Base-by-base conservation (phyloP, 805 yeast species). In the Candida piceae region DNA sequence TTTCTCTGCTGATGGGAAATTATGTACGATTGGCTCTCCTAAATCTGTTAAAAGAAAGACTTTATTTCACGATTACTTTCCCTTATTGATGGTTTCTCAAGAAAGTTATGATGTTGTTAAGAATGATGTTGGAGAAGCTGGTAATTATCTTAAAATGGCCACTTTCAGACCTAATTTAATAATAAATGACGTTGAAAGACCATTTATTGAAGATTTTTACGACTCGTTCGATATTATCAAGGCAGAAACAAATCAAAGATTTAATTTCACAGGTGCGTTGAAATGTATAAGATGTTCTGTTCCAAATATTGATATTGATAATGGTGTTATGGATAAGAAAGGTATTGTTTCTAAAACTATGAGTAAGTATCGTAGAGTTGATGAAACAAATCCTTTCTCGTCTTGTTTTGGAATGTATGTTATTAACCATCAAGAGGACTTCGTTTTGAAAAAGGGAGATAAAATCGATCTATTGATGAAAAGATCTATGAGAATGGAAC, bases 31-130 rank as follows among this genome's bases (percentile, higher is more conserved):
- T 16, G 54, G 56, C 11, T 41, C 54, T 3, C 62, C 58, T 7
- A 42, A 38, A 19, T 22, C 37, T 13, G 33, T 43, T 10, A 41
- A 46, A n/a, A 41, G 50, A 27, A 25, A 25, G 8, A 53, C 63
- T 1, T 32, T 46, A 17, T 58, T 58, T 33, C 64, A 59, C 31
- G 63, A 57, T 32, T 58, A 58, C 29, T 59, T 42, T 34, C 63
- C 64, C 1, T 24, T 57, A 16, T 31, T 59, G 19, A 32, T 57
- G 39, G 41, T 52, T 27, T 49, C 57, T 4, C 39, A 41, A 19
- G 56, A 46, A 28, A 53, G 55, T 16, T 32, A 46, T 22, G 44
- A 37, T 6, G 41, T 35, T 21, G 41, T 47, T 10, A 29, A 34
- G 23, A 25, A 27, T 7, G 36, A 37, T 16, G 44, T 39, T 6